Evolutionary conservation across 257 asterid genomes (phyloP), one percentile per base, ranked within the genome.

Genomic region (Petunia axillaris): DNA sequence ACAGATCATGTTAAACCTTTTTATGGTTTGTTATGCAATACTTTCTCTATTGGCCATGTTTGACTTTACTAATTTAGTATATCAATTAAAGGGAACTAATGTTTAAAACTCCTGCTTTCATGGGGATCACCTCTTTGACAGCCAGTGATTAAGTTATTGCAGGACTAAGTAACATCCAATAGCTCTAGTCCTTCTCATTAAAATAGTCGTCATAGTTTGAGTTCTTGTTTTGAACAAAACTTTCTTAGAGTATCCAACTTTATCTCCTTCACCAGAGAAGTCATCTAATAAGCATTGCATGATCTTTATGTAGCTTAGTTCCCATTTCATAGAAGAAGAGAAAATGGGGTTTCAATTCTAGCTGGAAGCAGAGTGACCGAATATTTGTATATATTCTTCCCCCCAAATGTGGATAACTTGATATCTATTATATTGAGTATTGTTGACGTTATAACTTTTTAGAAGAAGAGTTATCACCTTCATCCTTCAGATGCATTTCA

Each of bases 311-410:
- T 39, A 14, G 36, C 36, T 65, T 65, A 65, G 1, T 39, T 25
- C 50, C 70, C 68, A 37, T 39, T 39, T 39, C 50, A 39, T 65
- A 13, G 73, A 64, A 37, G 73, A 64, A 39, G 73, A 64, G 50
- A 25, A 64, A 64, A 11, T 64, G 50, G 14, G 73, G 50, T 64
- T 39, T 64, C 73, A 16, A 13, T 64, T 64, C 16, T 25, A 25
- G 25, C 25, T 25, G 25, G 25, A 25, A 25, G 25, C 25, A 25
- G 25, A 25, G 25, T 25, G 25, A 25, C 25, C 25, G 25, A 25
- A 25, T 25, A 25, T 25, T 25, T 25, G 25, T 25, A 25, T 25
- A 25, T 25, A 25, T 25, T 25, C 25, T 25, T 25, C 25, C 25
- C 25, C 25, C 25, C 25, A 25, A 25, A 25, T 25, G 25, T 25